Evolutionary conservation across 1,139 yeast species (phyloP).

Genomic region (Pichia cactophila): DNA sequence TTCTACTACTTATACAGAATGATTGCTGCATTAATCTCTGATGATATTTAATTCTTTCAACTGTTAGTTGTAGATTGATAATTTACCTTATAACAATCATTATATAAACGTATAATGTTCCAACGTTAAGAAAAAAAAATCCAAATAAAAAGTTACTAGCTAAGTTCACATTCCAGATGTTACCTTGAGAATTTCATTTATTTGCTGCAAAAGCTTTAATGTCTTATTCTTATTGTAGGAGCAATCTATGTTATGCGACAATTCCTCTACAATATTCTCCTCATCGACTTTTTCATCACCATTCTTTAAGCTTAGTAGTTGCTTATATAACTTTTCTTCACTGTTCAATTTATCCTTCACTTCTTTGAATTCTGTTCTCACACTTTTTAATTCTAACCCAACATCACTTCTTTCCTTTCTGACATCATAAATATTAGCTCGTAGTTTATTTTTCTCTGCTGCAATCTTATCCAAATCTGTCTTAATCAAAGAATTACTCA

Average conservation of each 20-base stretch:
- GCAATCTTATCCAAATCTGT: constrained; percentile 34
- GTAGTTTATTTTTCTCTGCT: constrained; percentile 33
- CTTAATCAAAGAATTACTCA: constrained; percentile 34
- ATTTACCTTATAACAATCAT: not conserved
- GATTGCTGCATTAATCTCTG: constrained; percentile 89
- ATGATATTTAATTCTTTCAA: constrained; percentile 31
- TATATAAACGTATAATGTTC: not conserved
- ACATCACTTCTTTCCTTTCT: constrained; percentile 34
- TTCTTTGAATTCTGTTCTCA: constrained; percentile 31
- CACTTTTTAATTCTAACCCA: constrained; percentile 34
- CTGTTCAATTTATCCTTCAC: constrained; percentile 27
- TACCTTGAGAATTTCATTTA: not conserved
- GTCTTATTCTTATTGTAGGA: not conserved
- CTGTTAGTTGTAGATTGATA: not conserved
- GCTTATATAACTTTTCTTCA: constrained; percentile 16
- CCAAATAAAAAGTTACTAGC: too few species aligned
- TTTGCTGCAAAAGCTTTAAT: not conserved
- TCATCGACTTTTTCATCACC: constrained; percentile 3
- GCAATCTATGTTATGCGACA: not conserved
- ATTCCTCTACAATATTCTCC: not conserved
- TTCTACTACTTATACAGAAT: constrained; percentile 93
- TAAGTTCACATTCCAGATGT: too few species aligned
- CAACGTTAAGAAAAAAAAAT: too few species aligned
- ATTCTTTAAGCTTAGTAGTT: constrained; percentile 10
- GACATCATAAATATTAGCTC: constrained; percentile 36